These are phyloP conservation scores for Umbilicaria muhlenbergii DNA, from an alignment of 495 filamentous ascomycete species.

Conservation along the genomic window DNA sequence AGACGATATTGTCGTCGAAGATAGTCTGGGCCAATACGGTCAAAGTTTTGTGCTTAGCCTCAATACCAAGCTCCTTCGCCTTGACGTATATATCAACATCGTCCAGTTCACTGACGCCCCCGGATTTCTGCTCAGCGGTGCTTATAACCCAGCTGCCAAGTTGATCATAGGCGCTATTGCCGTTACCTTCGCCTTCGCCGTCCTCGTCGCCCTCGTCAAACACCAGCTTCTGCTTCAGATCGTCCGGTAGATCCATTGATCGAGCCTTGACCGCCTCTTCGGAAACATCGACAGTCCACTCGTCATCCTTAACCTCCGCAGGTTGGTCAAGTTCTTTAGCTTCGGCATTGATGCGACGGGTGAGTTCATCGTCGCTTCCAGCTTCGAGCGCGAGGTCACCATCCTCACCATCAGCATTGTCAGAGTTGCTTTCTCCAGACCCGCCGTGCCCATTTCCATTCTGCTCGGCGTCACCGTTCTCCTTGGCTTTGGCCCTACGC, in stretches of 20 bases:
- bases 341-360: conserved; percentile 71
- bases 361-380: conserved; percentile 83
- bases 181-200: conserved; percentile 60
- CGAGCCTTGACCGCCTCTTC: conserved; percentile 89
- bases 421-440: conserved; percentile 61
- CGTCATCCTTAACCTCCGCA: conserved; percentile 59
- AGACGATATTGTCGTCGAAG: conserved; percentile 78
- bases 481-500: conserved; percentile 60
- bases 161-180: conserved; percentile 72
- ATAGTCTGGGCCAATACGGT: conserved; percentile 85
- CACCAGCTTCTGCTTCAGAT: conserved; percentile 79
- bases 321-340: conserved; percentile 57
- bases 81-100: conserved; percentile 89
- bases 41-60: conserved; percentile 84
- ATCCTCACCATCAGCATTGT: conserved; percentile 50
- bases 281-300: conserved; percentile 92
- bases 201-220: conserved; percentile 76
- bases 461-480: conserved; percentile 51
- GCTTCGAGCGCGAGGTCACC: conserved; percentile 57
- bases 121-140: conserved; percentile 49
- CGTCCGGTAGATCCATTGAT: conserved; percentile 73
- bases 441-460: conserved; percentile 43
- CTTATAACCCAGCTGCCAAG: conserved; percentile 84
- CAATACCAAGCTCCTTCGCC: conserved; percentile 87
- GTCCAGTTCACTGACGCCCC: conserved; percentile 57